Conservation (phyloP, 2,329 filamentous ascomycete species). For the Cadophora sp. region DNA sequence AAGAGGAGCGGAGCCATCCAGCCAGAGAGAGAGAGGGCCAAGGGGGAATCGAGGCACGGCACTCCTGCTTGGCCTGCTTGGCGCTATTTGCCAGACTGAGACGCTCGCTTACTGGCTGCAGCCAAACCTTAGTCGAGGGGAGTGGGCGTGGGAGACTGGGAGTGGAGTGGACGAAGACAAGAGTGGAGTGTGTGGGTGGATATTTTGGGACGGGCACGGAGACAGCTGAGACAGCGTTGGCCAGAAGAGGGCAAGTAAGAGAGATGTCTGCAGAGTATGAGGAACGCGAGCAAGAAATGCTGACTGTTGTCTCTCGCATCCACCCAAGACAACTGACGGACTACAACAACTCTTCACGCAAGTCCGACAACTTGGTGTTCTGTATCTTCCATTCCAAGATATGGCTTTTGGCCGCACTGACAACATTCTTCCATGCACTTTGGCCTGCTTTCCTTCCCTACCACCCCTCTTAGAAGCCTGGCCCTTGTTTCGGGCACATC, state of each 20-base stretch:
- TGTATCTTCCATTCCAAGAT: background rate
- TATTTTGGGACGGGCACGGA: constrained; percentile 9
- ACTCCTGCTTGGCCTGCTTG: constrained; percentile 9
- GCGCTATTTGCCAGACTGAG: constrained; percentile 11
- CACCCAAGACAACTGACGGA: background rate
- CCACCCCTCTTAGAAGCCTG: background rate
- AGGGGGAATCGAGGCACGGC: constrained; percentile 9
- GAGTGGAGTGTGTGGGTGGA: background rate
- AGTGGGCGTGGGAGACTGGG: background rate
- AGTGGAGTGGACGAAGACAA: background rate
- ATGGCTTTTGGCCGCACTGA: background rate
- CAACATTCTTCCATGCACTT: constrained; percentile 4
- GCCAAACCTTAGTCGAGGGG: constrained; percentile 8
- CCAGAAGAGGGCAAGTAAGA: background rate
- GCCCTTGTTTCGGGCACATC: constrained; percentile 2
- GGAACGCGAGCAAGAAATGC: background rate
- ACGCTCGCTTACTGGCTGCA: constrained; percentile 9
- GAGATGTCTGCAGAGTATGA: background rate
- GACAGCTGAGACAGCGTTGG: background rate
- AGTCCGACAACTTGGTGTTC: background rate
- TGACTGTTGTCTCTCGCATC: background rate
- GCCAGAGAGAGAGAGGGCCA: background rate
- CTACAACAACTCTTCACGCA: background rate
- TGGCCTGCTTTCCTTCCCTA: background rate
- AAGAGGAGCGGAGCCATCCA: constrained; percentile 5